Base-by-base conservation (phyloP, 352 stramenopile genomes). In the Phytopythium litorale region DNA sequence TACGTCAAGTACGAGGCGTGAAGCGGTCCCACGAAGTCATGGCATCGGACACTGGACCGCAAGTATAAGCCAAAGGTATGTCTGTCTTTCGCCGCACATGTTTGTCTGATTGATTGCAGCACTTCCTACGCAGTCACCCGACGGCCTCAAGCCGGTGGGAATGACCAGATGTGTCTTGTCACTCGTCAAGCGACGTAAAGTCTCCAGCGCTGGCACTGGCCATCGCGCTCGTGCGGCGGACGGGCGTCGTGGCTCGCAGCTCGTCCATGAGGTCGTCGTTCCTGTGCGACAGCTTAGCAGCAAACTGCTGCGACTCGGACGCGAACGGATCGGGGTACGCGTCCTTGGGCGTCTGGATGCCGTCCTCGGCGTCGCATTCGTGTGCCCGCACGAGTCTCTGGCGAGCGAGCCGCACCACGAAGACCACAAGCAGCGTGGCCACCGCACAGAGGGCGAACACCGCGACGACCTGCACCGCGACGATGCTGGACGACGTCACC, bases 401-500 rank as follows among this genome's bases (percentile, higher is more conserved):
- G 32, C 53, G 38, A 40, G 61, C 33, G 69, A 73, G 62, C 9
- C 53, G 53, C 59, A 64, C 15, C 59, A 63, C 46, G 50, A 67
- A 37, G 58, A 78, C 40, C 63, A 79, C 61, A 68, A 71, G 45
- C 68, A 78, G 37, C 64, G 53, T 58, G 1, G 35, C 53, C 11
- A 58, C 35, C 16, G 53, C 53, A 21, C 53, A 58, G 6, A 58
- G 53, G n/a, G 53, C 53, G 16, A 58, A 58, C 7, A 58, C 25
- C 35, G 53, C 53, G n/a, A 58, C 32, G 53, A 58, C 53, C 35
- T 58, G 35, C 19, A 58, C 79, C 12, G 79, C 78, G 32, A 69
- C 88, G 62, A 73, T 90, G 51, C 86, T 80, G 46, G 91, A 86
- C 68, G 50, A 35, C 2, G 19, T 58, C 32, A 49, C 53, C 12